Evolutionary conservation across 2,329 filamentous ascomycete species (phyloP).

Genomic region (Chaetomiaceae sp.): DNA sequence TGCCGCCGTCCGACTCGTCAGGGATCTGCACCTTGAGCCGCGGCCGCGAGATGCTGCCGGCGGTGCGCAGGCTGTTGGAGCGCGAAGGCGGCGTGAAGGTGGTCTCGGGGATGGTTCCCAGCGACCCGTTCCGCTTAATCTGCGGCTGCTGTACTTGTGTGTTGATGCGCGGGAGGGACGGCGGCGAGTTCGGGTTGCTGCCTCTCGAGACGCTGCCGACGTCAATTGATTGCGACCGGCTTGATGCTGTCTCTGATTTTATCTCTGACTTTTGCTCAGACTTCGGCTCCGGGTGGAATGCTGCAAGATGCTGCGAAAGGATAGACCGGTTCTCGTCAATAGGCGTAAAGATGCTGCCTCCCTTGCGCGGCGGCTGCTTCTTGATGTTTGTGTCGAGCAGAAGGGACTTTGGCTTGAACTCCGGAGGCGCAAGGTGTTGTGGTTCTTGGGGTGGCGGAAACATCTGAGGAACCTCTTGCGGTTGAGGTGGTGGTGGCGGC

Average conservation of each 20-base stretch:
- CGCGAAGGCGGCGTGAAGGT: slow-evolving; percentile 67
- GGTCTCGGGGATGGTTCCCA: slow-evolving; percentile 62
- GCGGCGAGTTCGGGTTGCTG: slow-evolving; percentile 51
- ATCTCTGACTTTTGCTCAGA: slow-evolving; percentile 45
- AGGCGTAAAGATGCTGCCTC: slow-evolving; percentile 93
- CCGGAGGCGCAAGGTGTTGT: slow-evolving; percentile 47
- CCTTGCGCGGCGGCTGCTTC: slow-evolving; percentile 69
- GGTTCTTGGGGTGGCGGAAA: slow-evolving; percentile 47
- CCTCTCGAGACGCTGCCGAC: slow-evolving; percentile 51
- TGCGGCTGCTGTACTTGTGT: slow-evolving; percentile 44
- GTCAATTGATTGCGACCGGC: slow-evolving; percentile 62
- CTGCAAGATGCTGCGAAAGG: slow-evolving; percentile 74
- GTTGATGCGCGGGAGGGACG: slow-evolving; percentile 47
- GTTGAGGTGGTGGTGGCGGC: slow-evolving; percentile 30
- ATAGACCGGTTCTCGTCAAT: slow-evolving; percentile 92
- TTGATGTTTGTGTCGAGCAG: slow-evolving; percentile 53
- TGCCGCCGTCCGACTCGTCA: slow-evolving; percentile 71
- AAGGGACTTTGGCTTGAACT: slow-evolving; percentile 47
- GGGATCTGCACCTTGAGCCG: slow-evolving; percentile 92
- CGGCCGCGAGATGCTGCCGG: slow-evolving; percentile 64
- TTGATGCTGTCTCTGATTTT: slow-evolving; percentile 38
- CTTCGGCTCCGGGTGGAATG: slow-evolving; percentile 55
- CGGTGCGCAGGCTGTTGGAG: slow-evolving; percentile 68
- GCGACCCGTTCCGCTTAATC: slow-evolving; percentile 45
- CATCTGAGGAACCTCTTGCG: slow-evolving; percentile 27